Base-by-base conservation (phyloP, 306 rosid species). In the Vicia villosa region DNA sequence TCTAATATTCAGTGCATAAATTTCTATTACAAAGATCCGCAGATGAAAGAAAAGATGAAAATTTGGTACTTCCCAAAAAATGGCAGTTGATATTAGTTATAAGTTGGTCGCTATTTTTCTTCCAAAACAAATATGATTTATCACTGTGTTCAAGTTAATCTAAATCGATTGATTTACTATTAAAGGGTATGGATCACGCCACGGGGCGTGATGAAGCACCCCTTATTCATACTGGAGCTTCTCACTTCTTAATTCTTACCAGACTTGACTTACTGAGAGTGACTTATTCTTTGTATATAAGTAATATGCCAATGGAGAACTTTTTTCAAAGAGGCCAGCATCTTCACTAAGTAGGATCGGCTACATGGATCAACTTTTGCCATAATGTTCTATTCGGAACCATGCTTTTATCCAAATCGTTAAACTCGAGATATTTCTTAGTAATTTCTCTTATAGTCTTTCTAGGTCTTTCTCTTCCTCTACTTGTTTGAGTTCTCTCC, bases 81-180 rank as follows among this genome's bases (percentile, higher is more conserved):
- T 5, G 2, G 21, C 68, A 58, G 63, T 24, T 32, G 30, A 74
- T 34, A n/a, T 14, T 19, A 65, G 26, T 65, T 41, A 63, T 40
- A 74, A 58, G 37, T 47, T 47, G 16, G 26, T 56, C 22, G 46
- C 45, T 67, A 75, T 59, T 67, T 67, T 70, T 66, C 52, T 68
- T 57, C 69, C 57, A 47, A 38, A 51, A 8, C 7, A 59, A 57
- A 67, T 32, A 26, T 37, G 69, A 75, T 59, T 14, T 11, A 47
- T 16, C 74, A 49, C 58, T 45, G 24, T 15, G 38, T 24, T 75
- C 22, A 46, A 26, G 12, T 22, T 43, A 67, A 24, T 59, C 49
- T 20, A 51, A 20, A 21, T 51, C 17, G 22, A 42, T 21, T 66
- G 62, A 75, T 30, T 32, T 20, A 32, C 37, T 32, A 4, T 66